Base-by-base conservation (phyloP, 768 basidiomycete genomes). In the Terana coerulea region DNA sequence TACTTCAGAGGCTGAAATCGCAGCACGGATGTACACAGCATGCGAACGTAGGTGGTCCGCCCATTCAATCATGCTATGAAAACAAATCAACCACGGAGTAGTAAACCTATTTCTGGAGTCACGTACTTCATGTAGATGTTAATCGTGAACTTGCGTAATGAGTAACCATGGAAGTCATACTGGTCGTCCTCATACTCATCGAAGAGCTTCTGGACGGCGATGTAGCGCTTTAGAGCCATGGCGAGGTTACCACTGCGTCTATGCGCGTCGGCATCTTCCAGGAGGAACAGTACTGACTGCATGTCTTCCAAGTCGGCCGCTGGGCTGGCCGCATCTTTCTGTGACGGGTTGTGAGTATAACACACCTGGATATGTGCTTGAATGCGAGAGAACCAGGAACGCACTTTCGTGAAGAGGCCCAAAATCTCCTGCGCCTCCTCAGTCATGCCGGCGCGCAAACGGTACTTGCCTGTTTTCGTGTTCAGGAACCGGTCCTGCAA, bases 121-220 rank as follows among this genome's bases (percentile, higher is more conserved):
- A 72, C 88, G 54, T 59, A 98, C 95, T 83, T 81, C 47, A 89
- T 54, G 65, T 98, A 98, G 11, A 91, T 81, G 47, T 84, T 86
- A 29, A 98, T 70, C 7, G 89, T 95, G 61, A 85, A 89, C 60
- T 90, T 93, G 47, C 97, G 84, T 58, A 98, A 58, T 58, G 91
- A 91, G 67, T 98, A 99, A 6, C 88, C 83, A 66, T 99, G 97
- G 76, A 99, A 99, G 67, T 99, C 97, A 60, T 88, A 98, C 69
- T 98, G 94, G 62, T 97, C 95, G 58, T 98, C 93, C 57, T 97
- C 92, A 57, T 89, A 80, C 47, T 88, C 88, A 47, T 86, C 78
- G 66, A 95, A 98, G 14, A 91, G 91, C 74, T 83, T 89, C 52
- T 82, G 79, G 39, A 95, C 73, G 25, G 83, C 77, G 51, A 81